These are phyloP conservation scores for Zea luxurians DNA, from an alignment of 176 grass and related monocot genomes.

Conservation along the genomic window DNA sequence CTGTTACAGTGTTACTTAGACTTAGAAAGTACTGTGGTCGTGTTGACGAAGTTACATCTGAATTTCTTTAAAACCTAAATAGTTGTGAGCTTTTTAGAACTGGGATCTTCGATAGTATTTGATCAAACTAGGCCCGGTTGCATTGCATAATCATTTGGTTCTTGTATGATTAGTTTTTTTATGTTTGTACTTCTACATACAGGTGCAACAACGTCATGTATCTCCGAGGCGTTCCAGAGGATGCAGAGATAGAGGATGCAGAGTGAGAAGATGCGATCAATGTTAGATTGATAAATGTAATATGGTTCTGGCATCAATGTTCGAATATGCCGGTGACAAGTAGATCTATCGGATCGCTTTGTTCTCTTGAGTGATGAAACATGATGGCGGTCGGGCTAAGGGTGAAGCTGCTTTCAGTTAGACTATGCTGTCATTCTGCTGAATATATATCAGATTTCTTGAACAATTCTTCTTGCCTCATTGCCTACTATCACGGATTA, in stretches of 20 bases:
- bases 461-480: too few species aligned
- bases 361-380: too few species aligned
- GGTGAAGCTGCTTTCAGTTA: too few species aligned
- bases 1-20: background rate
- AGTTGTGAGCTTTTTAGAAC: background rate
- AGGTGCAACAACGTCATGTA: constrained; percentile 88
- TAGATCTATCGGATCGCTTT: background rate
- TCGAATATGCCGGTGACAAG: background rate
- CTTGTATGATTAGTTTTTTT: background rate
- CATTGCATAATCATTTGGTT: background rate
- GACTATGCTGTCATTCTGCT: background rate
- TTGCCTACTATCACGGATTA: background rate
- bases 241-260: constrained; percentile 80
- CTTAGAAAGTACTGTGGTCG: background rate
- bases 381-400: too few species aligned
- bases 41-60: constrained; percentile 8
- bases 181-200: constrained; percentile 34
- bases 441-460: background rate
- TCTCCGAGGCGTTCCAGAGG: constrained; percentile 70
- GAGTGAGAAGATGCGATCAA: constrained; percentile 37
- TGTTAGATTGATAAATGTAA: background rate
- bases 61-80: background rate
- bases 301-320: constrained; percentile 16
- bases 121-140: background rate
- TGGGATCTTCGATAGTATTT: background rate